A percentile compares a stretch with the other conserved stretches of the same genome.
phyloP scores from a whole-genome alignment of 768 basidiomycete species.

The Rhodotorula toruloides region DNA sequence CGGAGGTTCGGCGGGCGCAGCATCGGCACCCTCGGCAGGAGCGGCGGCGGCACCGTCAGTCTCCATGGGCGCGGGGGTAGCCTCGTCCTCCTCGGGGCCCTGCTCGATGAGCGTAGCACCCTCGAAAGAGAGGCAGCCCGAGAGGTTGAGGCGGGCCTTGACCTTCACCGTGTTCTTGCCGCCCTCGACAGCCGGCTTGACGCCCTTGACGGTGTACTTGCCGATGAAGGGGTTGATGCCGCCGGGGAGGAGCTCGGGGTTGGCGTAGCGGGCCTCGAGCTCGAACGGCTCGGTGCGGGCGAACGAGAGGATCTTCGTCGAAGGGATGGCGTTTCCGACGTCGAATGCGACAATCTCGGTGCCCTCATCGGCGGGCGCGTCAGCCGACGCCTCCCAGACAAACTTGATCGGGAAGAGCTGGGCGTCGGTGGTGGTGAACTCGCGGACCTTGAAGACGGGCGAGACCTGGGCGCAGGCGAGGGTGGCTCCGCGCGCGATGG shows the following conservation, averaged over 20 bases:
- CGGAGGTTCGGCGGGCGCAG: constrained; percentile 49
- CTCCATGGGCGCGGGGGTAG: constrained; percentile 62
- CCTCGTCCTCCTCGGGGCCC: constrained; percentile 58
- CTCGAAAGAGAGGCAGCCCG: constrained; percentile 84
- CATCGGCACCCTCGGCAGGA: constrained; percentile 21
- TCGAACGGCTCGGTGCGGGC: constrained; percentile 83
- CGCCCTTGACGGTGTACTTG: constrained; percentile 71
- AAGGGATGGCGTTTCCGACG: constrained; percentile 74
- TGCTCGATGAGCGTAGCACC: constrained; percentile 67
- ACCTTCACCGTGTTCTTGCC: constrained; percentile 80
- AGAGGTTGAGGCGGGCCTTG: constrained; percentile 77
- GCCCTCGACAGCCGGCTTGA: constrained; percentile 60
- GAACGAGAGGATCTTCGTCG: constrained; percentile 92
- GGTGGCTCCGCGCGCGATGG: constrained; percentile 89
- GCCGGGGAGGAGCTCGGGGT: constrained; percentile 66
- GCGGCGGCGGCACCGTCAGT: constrained; percentile 52
- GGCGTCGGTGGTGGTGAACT: constrained; percentile 84
- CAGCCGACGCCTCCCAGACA: constrained; percentile 68
- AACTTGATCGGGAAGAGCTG: constrained; percentile 84
- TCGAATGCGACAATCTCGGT: constrained; percentile 89
- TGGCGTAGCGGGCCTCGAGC: constrained; percentile 76
- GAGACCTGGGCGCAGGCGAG: constrained; percentile 96
- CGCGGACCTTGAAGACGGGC: constrained; percentile 94
- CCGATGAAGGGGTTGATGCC: constrained; percentile 78
- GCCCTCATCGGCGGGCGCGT: constrained; percentile 76